Base-by-base conservation (phyloP, 495 filamentous ascomycete genomes). In the Staphylotrichum tortipilum region DNA sequence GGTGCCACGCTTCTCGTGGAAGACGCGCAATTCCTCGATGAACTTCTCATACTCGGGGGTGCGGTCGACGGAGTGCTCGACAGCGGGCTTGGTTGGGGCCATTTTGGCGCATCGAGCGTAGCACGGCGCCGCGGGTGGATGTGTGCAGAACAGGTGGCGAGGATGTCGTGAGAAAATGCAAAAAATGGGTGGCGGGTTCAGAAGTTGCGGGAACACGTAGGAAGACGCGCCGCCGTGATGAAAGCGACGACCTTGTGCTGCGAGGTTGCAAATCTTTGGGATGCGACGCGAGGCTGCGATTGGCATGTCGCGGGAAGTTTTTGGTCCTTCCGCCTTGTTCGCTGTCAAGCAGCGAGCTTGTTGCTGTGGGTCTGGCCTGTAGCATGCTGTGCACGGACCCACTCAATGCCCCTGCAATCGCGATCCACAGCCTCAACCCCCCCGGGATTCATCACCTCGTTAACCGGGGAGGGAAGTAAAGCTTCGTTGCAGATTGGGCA, bases 1-100 rank as follows among this genome's bases (percentile, higher is more conserved):
- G 7, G 86, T 89, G 42, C 85, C 85, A 63, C 85, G 75, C 60
- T 84, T 77, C 62, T 83, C 72, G 59, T 88, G 84, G 61, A 81
- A 89, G 31, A 55, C 72, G 3, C 66, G 69, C 21, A 89, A 66
- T 47, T 83, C 77, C 56, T 77, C 68, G 52, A 89, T 80, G 60
- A 89, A 88, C 47, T 79, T 77, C 22, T 78, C 73, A 64, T 86
- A 84, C 59, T 86, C 85, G 14, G 71, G 69, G 0, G 77, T 82
- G 30, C 68, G 68, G 19, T 76, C 69, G 57, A 76, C 67, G 21
- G 50, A 52, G 44, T 70, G 67, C 59, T 66, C 64, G 38, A 57
- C 47, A 44, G 51, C 42, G 21, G 64, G 47, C 48, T 64, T 60
- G n/a, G 63, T 54, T 18, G 65, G 65, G n/a, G 63, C 65, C 65